phyloP scores from a whole-genome alignment of 2,329 filamentous ascomycete genomes.

The Fonsecaea monophora region DNA sequence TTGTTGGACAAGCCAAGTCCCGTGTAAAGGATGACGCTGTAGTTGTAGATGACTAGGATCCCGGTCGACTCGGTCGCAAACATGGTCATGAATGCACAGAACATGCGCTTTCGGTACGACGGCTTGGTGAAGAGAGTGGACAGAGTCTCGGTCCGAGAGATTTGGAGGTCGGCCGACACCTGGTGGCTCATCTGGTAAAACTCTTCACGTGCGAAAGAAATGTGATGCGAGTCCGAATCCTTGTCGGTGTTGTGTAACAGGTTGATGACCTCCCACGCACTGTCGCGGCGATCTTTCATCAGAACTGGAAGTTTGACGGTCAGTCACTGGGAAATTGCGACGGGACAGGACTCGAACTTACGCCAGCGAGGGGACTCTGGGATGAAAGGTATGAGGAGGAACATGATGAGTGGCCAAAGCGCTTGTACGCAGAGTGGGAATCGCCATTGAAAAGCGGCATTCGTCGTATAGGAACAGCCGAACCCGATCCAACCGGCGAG shows the following conservation, averaged over 20 bases:
- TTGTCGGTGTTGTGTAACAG: too few species aligned
- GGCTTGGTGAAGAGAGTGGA: slow-evolving; percentile 19
- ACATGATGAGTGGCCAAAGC: slow-evolving; percentile 33
- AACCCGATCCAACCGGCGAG: slow-evolving; percentile 22
- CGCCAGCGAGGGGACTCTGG: slow-evolving; percentile 41
- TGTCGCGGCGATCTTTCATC: too few species aligned
- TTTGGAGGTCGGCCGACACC: slow-evolving; percentile 4
- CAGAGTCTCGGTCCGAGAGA: neutral
- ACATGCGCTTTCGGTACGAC: slow-evolving; percentile 17
- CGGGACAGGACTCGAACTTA: neutral
- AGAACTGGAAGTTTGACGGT: too few species aligned
- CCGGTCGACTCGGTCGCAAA: slow-evolving; percentile 21
- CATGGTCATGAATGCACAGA: slow-evolving; percentile 15
- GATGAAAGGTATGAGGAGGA: slow-evolving; percentile 49
- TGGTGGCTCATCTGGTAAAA: slow-evolving; percentile 23
- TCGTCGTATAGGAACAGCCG: slow-evolving; percentile 9
- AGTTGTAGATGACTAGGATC: slow-evolving; percentile 25
- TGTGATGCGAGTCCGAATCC: too few species aligned
- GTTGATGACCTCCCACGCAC: too few species aligned
- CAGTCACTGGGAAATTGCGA: too few species aligned
- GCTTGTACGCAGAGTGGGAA: slow-evolving; percentile 19
- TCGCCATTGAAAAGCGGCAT: slow-evolving; percentile 16
- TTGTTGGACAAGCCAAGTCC: slow-evolving; percentile 16
- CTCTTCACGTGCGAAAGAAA: slow-evolving; percentile 14
- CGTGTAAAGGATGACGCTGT: slow-evolving; percentile 18